phyloP scores from a whole-genome alignment of 2,329 filamentous ascomycete species.

The Mollisia scopiformis region DNA sequence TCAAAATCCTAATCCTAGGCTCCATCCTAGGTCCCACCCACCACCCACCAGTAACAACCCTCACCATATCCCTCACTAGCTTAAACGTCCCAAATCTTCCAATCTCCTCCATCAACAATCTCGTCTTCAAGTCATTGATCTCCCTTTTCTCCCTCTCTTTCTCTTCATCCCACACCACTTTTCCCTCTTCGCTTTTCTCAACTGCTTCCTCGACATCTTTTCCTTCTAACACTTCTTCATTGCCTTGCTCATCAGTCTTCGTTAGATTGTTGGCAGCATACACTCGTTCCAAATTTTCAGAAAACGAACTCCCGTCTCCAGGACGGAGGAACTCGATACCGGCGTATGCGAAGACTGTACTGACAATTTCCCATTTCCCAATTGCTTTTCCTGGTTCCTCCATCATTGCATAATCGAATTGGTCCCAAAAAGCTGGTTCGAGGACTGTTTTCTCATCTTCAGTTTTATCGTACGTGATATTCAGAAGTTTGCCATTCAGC shows the following conservation, averaged over 20 bases:
- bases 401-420: conserved; percentile 64
- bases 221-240: conserved; percentile 11
- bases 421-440: conserved; percentile 60
- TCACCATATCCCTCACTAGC: conserved; percentile 41
- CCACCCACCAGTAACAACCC: conserved; percentile 58
- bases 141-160: conserved; percentile 37
- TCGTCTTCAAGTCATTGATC: conserved; percentile 28
- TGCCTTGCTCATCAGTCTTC: conserved; percentile 7
- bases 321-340: conserved; percentile 62
- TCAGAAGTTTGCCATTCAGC: conserved; percentile 29
- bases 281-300: conserved; percentile 25
- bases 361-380: conserved; percentile 60
- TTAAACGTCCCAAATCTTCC: conserved; percentile 31
- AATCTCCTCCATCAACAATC: conserved; percentile 30
- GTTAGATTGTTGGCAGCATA: conserved; percentile 33
- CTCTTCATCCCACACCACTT: conserved; percentile 36
- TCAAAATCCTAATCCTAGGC: conserved; percentile 41
- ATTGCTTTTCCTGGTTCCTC: conserved; percentile 53
- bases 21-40: conserved; percentile 67
- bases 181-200: conserved; percentile 11
- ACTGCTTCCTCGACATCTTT: conserved; percentile 26
- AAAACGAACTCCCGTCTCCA: conserved; percentile 35
- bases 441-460: conserved; percentile 52
- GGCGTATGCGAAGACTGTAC: conserved; percentile 58
- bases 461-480: conserved; percentile 60